phyloP scores from a whole-genome alignment of 1,139 yeast species.

The Nadsonia commutata region DNA sequence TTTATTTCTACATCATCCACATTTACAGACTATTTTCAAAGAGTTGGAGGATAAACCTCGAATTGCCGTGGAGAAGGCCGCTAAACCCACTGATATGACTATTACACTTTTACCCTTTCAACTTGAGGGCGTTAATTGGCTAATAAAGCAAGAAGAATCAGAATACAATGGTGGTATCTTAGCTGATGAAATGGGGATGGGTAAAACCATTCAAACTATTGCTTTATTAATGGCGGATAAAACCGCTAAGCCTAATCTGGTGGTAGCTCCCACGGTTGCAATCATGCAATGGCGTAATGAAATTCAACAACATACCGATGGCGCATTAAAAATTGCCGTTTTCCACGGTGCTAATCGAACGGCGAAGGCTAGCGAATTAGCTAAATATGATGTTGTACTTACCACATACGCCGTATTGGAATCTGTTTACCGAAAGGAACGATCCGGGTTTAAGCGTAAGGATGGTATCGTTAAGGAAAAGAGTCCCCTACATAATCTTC shows the following conservation, averaged over 20 bases:
- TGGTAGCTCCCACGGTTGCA: conserved; percentile 95
- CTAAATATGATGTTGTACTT: conserved; percentile 61
- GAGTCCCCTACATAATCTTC: conserved; percentile 59
- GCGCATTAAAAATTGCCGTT: conserved; percentile 47
- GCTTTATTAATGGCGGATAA: conserved; percentile 35
- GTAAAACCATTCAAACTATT: conserved; percentile 91
- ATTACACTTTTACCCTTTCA: conserved; percentile 76
- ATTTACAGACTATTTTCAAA: conserved; percentile 56
- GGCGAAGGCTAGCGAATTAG: conserved; percentile 37
- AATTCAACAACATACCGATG: conserved; percentile 70
- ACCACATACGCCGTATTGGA: conserved; percentile 90
- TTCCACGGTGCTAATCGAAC: conserved; percentile 80
- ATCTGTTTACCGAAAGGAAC: conserved; percentile 70
- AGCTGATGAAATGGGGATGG: conserved; percentile 99
- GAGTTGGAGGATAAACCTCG: conserved; percentile 37
- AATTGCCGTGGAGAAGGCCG: conserved; percentile 43
- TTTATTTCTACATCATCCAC: conserved; percentile 64
- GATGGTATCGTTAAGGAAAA: conserved; percentile 55
- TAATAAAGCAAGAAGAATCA: conserved; percentile 64
- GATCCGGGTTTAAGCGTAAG: conserved; percentile 68
- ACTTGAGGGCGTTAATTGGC: conserved; percentile 85
- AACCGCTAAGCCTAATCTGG: conserved; percentile 51
- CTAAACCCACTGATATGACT: conserved; percentile 69
- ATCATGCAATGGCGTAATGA: conserved; percentile 96
- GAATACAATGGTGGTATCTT: conserved; percentile 76